Percentiles rank a stretch among this genome's conserved stretches.
Evolutionary conservation across 768 basidiomycete genomes (phyloP).

Genomic region (Lyophyllum atratum): DNA sequence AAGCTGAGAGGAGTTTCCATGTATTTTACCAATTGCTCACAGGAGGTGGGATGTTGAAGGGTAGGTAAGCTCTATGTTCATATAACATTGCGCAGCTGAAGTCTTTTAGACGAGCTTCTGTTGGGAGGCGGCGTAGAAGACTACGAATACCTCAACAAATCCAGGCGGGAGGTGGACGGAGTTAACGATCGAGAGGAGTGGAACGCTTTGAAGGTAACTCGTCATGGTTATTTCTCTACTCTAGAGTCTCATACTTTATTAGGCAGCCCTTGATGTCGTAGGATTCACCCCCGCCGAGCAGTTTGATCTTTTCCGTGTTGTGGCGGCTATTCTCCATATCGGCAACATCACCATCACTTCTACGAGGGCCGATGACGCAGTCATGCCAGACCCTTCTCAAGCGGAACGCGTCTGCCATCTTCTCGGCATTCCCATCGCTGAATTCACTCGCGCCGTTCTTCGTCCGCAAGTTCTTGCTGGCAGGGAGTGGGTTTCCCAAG

Average conservation of each 20-base stretch:
- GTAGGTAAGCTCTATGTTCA: conserved; percentile 37
- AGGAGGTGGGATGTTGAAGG: conserved; percentile 69
- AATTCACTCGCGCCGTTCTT: conserved; percentile 87
- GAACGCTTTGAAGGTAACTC: conserved; percentile 72
- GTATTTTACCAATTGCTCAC: conserved; percentile 95
- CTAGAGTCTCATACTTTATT: neutral
- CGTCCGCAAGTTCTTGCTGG: conserved; percentile 92
- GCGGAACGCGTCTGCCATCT: conserved; percentile 90
- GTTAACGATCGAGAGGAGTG: conserved; percentile 93
- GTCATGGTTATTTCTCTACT: conserved; percentile 4
- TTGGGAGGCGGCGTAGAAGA: conserved; percentile 74
- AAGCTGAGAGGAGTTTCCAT: conserved; percentile 92
- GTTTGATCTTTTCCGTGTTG: conserved; percentile 88
- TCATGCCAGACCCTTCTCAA: conserved; percentile 80
- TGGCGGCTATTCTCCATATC: conserved; percentile 92
- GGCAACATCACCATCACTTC: conserved; percentile 88
- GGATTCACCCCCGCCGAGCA: conserved; percentile 88
- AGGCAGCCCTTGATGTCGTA: conserved; percentile 86
- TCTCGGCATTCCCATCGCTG: conserved; percentile 82
- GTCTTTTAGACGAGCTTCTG: conserved; percentile 62
- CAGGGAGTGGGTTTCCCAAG: conserved; percentile 95
- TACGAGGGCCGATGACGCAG: conserved; percentile 76
- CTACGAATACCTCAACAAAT: conserved; percentile 91
- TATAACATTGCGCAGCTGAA: neutral
- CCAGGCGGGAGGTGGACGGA: conserved; percentile 90